A percentile compares a stretch with the other conserved stretches of the same genome.
phyloP scores from a whole-genome alignment of 495 filamentous ascomycete species.

The Massariosphaeria phaeospora region DNA sequence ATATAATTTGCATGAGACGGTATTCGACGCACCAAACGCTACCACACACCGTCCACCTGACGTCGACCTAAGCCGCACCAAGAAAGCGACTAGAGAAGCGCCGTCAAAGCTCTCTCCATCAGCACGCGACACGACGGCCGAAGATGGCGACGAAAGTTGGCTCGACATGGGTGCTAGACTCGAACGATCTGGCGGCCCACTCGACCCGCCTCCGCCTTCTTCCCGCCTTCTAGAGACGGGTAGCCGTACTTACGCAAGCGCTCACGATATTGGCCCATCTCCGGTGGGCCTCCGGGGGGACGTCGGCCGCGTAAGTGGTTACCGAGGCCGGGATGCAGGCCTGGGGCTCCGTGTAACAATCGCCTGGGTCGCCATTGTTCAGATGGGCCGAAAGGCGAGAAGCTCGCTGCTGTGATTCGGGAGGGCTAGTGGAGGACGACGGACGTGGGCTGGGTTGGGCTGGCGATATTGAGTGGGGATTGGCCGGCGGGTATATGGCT shows the following conservation, averaged over 20 bases:
- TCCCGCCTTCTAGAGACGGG: background rate
- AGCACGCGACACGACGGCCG: no score
- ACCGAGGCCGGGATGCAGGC: background rate
- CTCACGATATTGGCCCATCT: background rate
- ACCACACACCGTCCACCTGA: background rate
- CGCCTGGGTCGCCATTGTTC: background rate
- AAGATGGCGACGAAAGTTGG: no score
- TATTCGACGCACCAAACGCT: background rate
- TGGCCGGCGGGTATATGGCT: constrained; percentile 15
- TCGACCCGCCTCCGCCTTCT: background rate
- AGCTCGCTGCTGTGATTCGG: no score
- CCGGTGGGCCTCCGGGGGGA: no score
- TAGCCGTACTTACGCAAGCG: constrained; percentile 6
- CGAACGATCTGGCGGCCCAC: no score
- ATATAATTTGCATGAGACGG: background rate
- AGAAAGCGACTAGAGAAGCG: no score
- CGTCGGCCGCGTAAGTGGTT: background rate
- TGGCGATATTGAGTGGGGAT: background rate
- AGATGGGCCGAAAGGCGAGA: no score
- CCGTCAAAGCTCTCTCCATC: no score
- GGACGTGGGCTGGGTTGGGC: background rate
- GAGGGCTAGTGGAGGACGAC: background rate
- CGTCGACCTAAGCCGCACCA: no score
- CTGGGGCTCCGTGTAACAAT: background rate
- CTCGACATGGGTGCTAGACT: no score